Evolutionary conservation across 768 basidiomycete species (phyloP).

Genomic region (Glaciozyma martinii): DNA sequence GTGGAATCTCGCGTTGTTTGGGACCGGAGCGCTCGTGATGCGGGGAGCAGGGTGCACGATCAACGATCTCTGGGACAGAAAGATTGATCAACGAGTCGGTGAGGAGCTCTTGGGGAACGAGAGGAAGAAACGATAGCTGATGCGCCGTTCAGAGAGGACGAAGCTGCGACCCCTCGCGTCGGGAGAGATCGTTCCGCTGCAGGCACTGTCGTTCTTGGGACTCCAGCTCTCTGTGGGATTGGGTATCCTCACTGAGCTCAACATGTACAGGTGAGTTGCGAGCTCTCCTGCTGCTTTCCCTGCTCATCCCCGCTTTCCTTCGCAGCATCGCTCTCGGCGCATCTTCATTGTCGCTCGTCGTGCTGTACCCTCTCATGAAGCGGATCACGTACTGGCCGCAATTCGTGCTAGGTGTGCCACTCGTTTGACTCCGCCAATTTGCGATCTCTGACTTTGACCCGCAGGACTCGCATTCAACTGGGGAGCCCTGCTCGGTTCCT

Average conservation of each 20-base stretch:
- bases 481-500: constrained; percentile 94
- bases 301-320: background rate
- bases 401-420: constrained; percentile 83
- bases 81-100: constrained; percentile 89
- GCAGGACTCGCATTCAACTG: constrained; percentile 91
- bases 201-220: constrained; percentile 73
- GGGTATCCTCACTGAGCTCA: constrained; percentile 77
- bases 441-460: background rate
- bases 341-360: constrained; percentile 76
- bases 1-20: constrained; percentile 73
- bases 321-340: constrained; percentile 81
- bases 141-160: constrained; percentile 58
- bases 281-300: background rate
- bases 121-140: background rate
- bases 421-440: no score
- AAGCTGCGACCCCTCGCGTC: constrained; percentile 75
- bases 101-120: constrained; percentile 31
- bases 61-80: constrained; percentile 96
- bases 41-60: constrained; percentile 97
- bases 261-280: constrained; percentile 77
- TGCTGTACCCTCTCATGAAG: constrained; percentile 93
- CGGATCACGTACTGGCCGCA: constrained; percentile 95
- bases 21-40: constrained; percentile 85
- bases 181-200: constrained; percentile 64
- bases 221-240: constrained; percentile 73